These are phyloP conservation scores for Aspergillus carbonarius DNA, from an alignment of 2,329 filamentous ascomycete genomes.

Conservation along the genomic window DNA sequence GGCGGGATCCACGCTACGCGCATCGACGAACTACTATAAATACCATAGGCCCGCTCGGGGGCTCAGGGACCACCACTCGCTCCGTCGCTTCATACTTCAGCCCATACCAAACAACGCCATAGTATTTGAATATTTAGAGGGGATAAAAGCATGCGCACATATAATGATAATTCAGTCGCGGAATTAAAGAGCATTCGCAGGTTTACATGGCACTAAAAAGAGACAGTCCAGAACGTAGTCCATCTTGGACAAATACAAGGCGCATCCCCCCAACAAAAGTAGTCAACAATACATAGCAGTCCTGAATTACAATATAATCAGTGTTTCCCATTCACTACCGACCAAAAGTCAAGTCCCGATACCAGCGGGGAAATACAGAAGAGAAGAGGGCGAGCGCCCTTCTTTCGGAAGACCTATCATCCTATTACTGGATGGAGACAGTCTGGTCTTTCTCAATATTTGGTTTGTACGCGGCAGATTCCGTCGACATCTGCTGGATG, in stretches of 20 bases:
- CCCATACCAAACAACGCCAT: background rate
- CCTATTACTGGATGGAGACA: constrained; percentile 49
- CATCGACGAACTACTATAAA: constrained; percentile 8
- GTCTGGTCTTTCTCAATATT: constrained; percentile 75
- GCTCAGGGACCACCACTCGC: background rate
- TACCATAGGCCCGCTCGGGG: constrained; percentile 2
- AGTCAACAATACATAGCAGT: background rate
- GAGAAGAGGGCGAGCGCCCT: too few relatives aligned
- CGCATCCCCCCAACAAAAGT: background rate
- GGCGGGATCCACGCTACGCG: constrained; percentile 12
- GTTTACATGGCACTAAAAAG: too few relatives aligned
- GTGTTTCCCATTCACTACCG: background rate
- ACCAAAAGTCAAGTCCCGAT: background rate
- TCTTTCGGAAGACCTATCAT: background rate
- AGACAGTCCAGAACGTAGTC: background rate
- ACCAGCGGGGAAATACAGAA: constrained; percentile 6
- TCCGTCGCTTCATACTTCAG: background rate
- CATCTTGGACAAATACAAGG: background rate
- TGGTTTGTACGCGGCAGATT: constrained; percentile 61
- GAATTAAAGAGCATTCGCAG: too few relatives aligned
- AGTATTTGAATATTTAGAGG: too few relatives aligned
- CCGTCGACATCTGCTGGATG: constrained; percentile 65
- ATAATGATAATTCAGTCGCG: too few relatives aligned
- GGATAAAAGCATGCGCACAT: too few relatives aligned
- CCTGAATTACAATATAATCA: background rate